Percentiles rank a stretch among this genome's conserved stretches.
phyloP scores from a whole-genome alignment of 331 rosid genomes.

The Malus hybrid region DNA sequence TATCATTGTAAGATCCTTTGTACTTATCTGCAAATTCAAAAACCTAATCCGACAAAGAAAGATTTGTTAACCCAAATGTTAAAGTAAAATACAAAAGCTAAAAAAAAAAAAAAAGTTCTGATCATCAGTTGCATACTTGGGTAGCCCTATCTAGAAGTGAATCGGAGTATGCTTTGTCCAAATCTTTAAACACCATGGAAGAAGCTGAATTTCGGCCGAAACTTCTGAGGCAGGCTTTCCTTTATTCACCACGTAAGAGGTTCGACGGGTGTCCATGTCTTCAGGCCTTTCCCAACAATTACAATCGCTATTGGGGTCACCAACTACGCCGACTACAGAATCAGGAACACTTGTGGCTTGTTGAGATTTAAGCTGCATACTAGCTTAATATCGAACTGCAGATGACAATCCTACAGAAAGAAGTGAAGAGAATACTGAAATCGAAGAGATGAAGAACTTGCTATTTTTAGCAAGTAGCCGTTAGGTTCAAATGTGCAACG shows the following conservation, averaged over 20 bases:
- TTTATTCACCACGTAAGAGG: background rate
- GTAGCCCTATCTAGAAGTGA: conserved; percentile 11
- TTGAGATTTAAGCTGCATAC: too few relatives aligned
- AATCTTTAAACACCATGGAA: conserved; percentile 12
- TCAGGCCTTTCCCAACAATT: conserved; percentile 30
- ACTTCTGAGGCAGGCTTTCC: conserved; percentile 24
- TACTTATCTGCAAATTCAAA: conserved; percentile 51
- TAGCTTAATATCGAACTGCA: too few relatives aligned
- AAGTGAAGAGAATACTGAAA: too few relatives aligned
- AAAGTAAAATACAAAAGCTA: background rate
- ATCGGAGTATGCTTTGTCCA: conserved; percentile 9
- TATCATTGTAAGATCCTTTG: conserved; percentile 43
- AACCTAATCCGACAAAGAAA: conserved; percentile 24
- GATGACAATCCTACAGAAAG: too few relatives aligned
- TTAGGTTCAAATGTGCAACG: too few relatives aligned
- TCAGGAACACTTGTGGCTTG: conserved; percentile 9
- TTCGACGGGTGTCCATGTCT: conserved; percentile 34
- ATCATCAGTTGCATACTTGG: background rate
- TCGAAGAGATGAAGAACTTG: too few relatives aligned
- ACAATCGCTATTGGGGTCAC: conserved; percentile 20
- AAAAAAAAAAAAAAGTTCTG: background rate
- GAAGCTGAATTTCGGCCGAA: conserved; percentile 22
- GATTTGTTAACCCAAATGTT: background rate
- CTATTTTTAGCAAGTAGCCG: too few relatives aligned
- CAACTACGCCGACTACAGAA: conserved; percentile 20